Evolutionary conservation across 2,329 filamentous ascomycete genomes (phyloP).

Genomic region (Aureobasidium sp.): DNA sequence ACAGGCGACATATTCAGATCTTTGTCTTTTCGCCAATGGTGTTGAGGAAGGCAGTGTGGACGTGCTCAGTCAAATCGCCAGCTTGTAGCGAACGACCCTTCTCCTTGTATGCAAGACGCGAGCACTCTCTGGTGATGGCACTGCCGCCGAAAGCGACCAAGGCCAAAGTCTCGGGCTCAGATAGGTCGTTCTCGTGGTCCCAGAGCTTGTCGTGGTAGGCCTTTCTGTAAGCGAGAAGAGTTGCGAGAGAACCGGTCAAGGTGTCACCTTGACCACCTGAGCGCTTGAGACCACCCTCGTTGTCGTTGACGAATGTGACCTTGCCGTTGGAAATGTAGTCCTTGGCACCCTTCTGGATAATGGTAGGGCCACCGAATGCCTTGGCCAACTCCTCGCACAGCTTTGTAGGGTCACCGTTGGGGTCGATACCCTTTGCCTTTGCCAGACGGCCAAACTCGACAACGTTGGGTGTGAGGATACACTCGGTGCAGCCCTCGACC

Average conservation of each 20-base stretch:
- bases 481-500: conserved; percentile 71
- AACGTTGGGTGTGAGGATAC: conserved; percentile 89
- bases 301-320: conserved; percentile 66
- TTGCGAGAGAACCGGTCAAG: conserved; percentile 80
- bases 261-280: conserved; percentile 95
- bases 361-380: conserved; percentile 77
- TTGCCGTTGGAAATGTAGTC: conserved; percentile 80
- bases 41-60: conserved; percentile 72
- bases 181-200: conserved; percentile 53
- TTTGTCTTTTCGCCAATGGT: conserved; percentile 61
- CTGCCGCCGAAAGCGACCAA: conserved; percentile 82
- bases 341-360: conserved; percentile 78
- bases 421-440: conserved; percentile 63
- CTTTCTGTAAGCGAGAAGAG: conserved; percentile 78
- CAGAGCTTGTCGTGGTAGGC: conserved; percentile 81
- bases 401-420: conserved; percentile 42
- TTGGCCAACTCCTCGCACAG: conserved; percentile 64
- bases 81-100: conserved; percentile 85
- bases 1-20: conserved; percentile 4
- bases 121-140: conserved; percentile 83
- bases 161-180: conserved; percentile 53
- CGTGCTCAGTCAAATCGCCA: conserved; percentile 84
- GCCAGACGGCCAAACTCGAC: conserved; percentile 84
- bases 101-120: conserved; percentile 75
- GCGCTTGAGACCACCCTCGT: conserved; percentile 77